Conservation (phyloP, 1,139 yeast species). For the Blastobotrys indianensis region DNA sequence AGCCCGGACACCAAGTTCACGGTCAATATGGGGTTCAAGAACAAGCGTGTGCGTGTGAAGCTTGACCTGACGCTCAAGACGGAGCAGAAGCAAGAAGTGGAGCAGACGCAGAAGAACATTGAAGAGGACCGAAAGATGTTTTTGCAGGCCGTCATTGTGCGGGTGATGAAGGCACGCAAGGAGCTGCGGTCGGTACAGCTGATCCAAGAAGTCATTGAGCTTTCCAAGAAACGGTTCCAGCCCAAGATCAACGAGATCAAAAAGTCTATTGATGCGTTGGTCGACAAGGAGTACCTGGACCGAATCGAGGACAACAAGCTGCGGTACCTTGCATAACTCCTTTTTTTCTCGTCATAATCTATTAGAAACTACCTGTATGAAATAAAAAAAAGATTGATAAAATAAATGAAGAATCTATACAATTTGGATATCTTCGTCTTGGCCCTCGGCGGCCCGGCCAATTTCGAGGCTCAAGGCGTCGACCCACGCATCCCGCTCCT, state of each 20-base stretch:
- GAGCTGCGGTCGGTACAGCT: slow-evolving; percentile 70
- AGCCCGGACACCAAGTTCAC: slow-evolving; percentile 55
- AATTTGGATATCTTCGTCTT: slow-evolving; percentile 21
- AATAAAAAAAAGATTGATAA: not conserved
- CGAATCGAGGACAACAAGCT: slow-evolving; percentile 73
- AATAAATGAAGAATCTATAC: not conserved
- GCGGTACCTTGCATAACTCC: slow-evolving; percentile 66
- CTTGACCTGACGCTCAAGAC: slow-evolving; percentile 77
- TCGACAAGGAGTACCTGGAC: slow-evolving; percentile 79
- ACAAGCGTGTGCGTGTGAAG: slow-evolving; percentile 78
- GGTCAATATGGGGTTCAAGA: slow-evolving; percentile 74
- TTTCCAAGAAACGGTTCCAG: slow-evolving; percentile 75
- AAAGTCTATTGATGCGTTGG: slow-evolving; percentile 75
- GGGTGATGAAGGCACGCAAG: slow-evolving; percentile 94
- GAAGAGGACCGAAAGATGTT: slow-evolving; percentile 82
- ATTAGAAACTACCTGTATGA: not conserved
- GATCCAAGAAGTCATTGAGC: slow-evolving; percentile 84
- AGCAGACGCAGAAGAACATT: slow-evolving; percentile 77
- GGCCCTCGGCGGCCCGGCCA: slow-evolving; percentile 43
- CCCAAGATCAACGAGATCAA: slow-evolving; percentile 85
- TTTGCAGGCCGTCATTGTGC: slow-evolving; percentile 87
- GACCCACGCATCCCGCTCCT: slow-evolving; percentile 84
- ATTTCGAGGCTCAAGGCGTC: slow-evolving; percentile 55
- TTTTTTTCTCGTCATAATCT: not conserved
- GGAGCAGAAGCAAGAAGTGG: slow-evolving; percentile 71